A percentile compares a stretch with the other conserved stretches of the same genome.
phyloP scores from a whole-genome alignment of 2,329 filamentous ascomycete genomes.

The Claviceps maximensis region DNA sequence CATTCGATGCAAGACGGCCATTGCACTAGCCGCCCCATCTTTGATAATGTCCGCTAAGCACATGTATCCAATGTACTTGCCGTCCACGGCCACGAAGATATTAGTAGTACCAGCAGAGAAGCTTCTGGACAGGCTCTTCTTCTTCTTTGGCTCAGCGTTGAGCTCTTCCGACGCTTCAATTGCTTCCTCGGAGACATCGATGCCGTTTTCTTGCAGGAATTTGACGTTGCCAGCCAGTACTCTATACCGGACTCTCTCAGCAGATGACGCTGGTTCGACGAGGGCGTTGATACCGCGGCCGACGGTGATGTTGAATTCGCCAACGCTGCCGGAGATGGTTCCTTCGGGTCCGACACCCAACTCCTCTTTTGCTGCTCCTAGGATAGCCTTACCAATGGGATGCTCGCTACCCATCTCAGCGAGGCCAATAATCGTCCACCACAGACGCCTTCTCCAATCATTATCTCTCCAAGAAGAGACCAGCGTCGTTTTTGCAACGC shows the following conservation, averaged over 20 bases:
- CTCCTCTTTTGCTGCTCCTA: constrained; percentile 60
- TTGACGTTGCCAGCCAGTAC: constrained; percentile 74
- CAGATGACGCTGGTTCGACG: constrained; percentile 60
- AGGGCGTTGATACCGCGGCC: constrained; percentile 74
- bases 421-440: constrained; percentile 95
- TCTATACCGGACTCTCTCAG: constrained; percentile 58
- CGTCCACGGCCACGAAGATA: constrained; percentile 83
- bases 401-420: constrained; percentile 94
- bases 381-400: constrained; percentile 81
- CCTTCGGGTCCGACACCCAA: constrained; percentile 60
- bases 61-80: constrained; percentile 65
- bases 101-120: constrained; percentile 57
- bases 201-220: constrained; percentile 59
- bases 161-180: constrained; percentile 49
- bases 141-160: constrained; percentile 30
- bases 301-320: constrained; percentile 71
- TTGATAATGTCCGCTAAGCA: constrained; percentile 87
- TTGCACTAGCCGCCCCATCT: constrained; percentile 65
- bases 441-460: constrained; percentile 58
- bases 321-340: constrained; percentile 68
- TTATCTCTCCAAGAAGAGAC: constrained; percentile 55
- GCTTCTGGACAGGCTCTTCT: constrained; percentile 15
- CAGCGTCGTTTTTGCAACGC: constrained; percentile 59
- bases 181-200: constrained; percentile 51
- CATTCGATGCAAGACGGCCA: constrained; percentile 72